Base-by-base conservation (phyloP, 805 yeast genomes). In the Candida ipomoeae region DNA sequence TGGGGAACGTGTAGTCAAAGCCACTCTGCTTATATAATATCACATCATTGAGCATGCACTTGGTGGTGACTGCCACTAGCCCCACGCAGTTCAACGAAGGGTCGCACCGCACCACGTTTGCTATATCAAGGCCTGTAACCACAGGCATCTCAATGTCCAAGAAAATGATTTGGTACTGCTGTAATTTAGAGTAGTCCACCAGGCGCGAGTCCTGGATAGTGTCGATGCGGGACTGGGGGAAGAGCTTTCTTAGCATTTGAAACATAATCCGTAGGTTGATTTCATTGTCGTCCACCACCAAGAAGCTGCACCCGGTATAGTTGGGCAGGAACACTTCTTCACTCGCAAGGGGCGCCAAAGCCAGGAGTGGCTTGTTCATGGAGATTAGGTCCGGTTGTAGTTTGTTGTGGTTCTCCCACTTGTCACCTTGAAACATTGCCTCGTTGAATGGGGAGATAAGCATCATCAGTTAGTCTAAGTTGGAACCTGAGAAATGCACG, bases 61-160 rank as follows among this genome's bases (percentile, higher is more conserved):
- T 59, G 6, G 77, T 73, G 31, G 78, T 74, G 15, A 71, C 77
- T 5, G 77, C 77, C 40, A 71, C 64, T n/a, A 71, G 49, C 4
- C 71, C 73, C 42, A 66, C 52, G 3, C 56, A 38, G 41, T 64
- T 59, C 40, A 57, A 48, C 11, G 43, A 29, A 2, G 50, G 32
- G 42, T 43, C 33, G 41, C 43, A 43, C 26, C 62, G 56, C 39
- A 57, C 50, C 40, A 48, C 35, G 41, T 38, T 37, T n/a, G 74
- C 68, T 20, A 74, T 61, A 18, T 73, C 73, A 6, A 70, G 59
- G 11, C 79, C 79, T 17, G 69, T 59, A 17, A 74, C 61, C 11
- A 55, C 58, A 5, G 79, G 79, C 79, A 74, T 74, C 52, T 74
- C 79, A 32, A 74, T 74, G 54, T 74, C 79, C 38, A 74, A 60